Conservation (phyloP, 495 filamentous ascomycete genomes). For the Cudoniella acicularis region DNA sequence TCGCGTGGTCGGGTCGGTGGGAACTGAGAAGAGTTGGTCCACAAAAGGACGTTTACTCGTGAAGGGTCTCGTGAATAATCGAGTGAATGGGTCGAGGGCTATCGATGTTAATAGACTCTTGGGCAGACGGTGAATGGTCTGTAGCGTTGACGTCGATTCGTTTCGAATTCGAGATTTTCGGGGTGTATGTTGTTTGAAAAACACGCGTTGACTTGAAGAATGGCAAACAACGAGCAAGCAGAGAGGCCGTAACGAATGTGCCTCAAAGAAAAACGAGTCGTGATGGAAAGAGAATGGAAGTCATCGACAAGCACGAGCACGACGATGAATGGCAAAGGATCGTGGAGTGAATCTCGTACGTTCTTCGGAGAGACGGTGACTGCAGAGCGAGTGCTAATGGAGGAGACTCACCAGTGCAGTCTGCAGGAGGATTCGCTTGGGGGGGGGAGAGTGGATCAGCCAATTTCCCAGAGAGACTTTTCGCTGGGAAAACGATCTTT, state of each 20-base stretch:
- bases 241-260: constrained; percentile 28
- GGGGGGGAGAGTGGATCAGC: neutral
- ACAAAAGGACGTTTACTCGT: neutral
- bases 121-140: neutral
- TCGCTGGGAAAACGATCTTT: too few relatives aligned
- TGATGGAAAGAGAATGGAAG: constrained; percentile 7
- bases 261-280: constrained; percentile 7
- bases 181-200: neutral
- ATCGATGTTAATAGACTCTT: neutral
- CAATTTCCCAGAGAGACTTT: too few relatives aligned
- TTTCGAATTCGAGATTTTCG: neutral
- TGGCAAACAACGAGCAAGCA: neutral
- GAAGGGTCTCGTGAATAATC: neutral
- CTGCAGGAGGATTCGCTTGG: neutral
- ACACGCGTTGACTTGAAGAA: neutral
- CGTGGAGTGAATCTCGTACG: neutral
- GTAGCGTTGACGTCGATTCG: constrained; percentile 5
- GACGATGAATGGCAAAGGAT: constrained; percentile 2
- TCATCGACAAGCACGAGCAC: constrained; percentile 12
- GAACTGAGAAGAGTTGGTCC: neutral
- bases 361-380: neutral
- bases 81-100: neutral
- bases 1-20: neutral
- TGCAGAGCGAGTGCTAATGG: neutral
- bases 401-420: neutral